A percentile compares a stretch with the other conserved stretches of the same genome.
Evolutionary conservation across 768 basidiomycete genomes (phyloP).

Genomic region (Leccinum fibrillosum): DNA sequence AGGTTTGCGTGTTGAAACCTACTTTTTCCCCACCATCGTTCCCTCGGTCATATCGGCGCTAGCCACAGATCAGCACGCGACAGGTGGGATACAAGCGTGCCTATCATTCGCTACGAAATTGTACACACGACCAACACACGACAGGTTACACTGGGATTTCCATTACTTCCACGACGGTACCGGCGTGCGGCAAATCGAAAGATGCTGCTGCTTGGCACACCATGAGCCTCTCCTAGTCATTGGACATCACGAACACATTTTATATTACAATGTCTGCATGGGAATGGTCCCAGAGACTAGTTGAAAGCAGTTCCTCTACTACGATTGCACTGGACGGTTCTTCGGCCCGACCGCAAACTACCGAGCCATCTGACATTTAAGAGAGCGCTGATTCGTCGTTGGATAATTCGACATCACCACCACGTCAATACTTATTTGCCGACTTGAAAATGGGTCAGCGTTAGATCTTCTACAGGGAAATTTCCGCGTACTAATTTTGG

Average conservation of each 20-base stretch:
- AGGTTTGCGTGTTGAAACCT: background rate
- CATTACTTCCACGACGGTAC: background rate
- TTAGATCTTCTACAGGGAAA: background rate
- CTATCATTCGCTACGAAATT: background rate
- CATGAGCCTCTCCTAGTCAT: background rate
- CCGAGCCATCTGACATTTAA: background rate
- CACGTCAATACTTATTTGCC: background rate
- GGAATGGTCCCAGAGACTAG: background rate
- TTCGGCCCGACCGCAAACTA: background rate
- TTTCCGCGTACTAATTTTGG: background rate
- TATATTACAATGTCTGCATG: background rate
- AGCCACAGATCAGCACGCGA: background rate
- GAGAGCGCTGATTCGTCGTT: background rate
- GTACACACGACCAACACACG: background rate
- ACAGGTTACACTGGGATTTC: background rate
- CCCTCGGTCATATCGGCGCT: background rate
- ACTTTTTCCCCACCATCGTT: background rate
- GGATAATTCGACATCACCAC: background rate
- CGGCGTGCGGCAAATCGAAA: background rate
- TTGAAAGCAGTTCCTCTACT: background rate
- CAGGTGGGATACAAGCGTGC: background rate
- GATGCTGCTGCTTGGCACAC: background rate
- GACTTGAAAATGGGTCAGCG: conserved; percentile 11
- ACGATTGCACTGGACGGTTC: background rate
- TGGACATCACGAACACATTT: background rate